Evolutionary conservation across 768 basidiomycete species (phyloP).

Genomic region (Amanita pallidorosea): DNA sequence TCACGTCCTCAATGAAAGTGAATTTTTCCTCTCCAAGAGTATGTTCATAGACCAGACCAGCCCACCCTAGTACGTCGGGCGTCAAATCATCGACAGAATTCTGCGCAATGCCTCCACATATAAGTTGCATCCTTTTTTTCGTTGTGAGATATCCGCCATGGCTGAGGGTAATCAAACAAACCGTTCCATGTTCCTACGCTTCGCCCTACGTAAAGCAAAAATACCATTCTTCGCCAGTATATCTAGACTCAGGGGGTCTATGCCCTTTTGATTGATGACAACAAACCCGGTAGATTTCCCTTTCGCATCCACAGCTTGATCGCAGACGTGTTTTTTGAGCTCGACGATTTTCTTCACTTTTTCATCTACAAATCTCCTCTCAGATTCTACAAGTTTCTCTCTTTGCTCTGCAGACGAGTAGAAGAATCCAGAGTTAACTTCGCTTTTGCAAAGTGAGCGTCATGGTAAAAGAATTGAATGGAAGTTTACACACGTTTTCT

Average conservation of each 20-base stretch:
- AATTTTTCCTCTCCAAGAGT: constrained; percentile 98
- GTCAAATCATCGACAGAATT: constrained; percentile 96
- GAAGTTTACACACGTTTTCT: constrained; percentile 78
- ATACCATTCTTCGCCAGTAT: constrained; percentile 96
- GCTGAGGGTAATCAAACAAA: constrained; percentile 20
- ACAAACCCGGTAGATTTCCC: constrained; percentile 86
- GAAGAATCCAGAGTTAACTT: constrained; percentile 99
- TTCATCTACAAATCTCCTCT: constrained; percentile 86
- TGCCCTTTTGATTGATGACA: constrained; percentile 97
- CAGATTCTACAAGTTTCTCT: constrained; percentile 97
- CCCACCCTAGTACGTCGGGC: constrained; percentile 90
- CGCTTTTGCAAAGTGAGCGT: constrained; percentile 37
- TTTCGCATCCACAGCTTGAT: constrained; percentile 76
- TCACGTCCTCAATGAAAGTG: constrained; percentile 96
- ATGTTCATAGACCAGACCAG: constrained; percentile 97
- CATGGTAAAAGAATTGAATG: constrained; percentile 6
- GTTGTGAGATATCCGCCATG: background rate
- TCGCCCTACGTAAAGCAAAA: constrained; percentile 86
- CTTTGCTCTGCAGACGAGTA: constrained; percentile 98
- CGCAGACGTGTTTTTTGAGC: constrained; percentile 93
- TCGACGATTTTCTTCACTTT: constrained; percentile 95
- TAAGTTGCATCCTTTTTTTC: constrained; percentile 65
- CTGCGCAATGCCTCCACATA: constrained; percentile 91
- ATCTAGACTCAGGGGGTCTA: constrained; percentile 94
- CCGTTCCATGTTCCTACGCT: constrained; percentile 99